Conservation (phyloP, 805 yeast species). For the Saccharomycopsis guyanensis region DNA sequence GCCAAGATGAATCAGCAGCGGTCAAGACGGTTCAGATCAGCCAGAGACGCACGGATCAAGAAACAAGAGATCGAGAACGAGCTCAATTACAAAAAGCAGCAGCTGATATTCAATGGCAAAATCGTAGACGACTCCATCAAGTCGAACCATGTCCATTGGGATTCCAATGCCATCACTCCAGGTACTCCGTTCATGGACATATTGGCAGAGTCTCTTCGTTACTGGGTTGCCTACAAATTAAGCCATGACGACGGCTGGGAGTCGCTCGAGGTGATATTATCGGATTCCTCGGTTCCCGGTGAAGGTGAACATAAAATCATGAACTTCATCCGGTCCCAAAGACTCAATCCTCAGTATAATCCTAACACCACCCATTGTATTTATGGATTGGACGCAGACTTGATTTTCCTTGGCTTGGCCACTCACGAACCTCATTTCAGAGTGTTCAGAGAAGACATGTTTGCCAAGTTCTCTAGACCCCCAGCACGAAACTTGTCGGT, state of each 20-base stretch:
- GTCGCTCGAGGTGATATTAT: conserved; percentile 76
- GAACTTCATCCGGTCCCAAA: conserved; percentile 88
- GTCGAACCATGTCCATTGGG: conserved; percentile 65
- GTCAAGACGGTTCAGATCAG: conserved; percentile 86
- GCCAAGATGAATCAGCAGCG: conserved; percentile 98
- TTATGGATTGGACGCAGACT: conserved; percentile 96
- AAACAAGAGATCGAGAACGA: conserved; percentile 56
- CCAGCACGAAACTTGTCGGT: conserved; percentile 33
- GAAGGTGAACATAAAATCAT: conserved; percentile 99
- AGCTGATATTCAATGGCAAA: conserved; percentile 50
- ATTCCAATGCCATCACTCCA: conserved; percentile 94
- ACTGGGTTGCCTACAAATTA: conserved; percentile 88
- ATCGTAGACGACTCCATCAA: conserved; percentile 67
- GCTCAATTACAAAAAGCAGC: conserved; percentile 37
- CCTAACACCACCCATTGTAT: conserved; percentile 95
- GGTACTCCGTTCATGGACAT: conserved; percentile 98
- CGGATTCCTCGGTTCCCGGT: conserved; percentile 97
- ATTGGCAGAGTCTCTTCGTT: conserved; percentile 71
- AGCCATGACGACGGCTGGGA: conserved; percentile 92
- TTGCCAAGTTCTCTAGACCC: conserved; percentile 55
- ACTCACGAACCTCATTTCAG: conserved; percentile 97
- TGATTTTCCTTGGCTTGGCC: conserved; percentile 90
- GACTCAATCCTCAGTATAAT: conserved; percentile 77
- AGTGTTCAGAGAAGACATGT: conserved; percentile 92
- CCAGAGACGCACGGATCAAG: conserved; percentile 79